Base-by-base conservation (phyloP, 2,329 filamentous ascomycete species). In the Fusarium keratoplasticum region DNA sequence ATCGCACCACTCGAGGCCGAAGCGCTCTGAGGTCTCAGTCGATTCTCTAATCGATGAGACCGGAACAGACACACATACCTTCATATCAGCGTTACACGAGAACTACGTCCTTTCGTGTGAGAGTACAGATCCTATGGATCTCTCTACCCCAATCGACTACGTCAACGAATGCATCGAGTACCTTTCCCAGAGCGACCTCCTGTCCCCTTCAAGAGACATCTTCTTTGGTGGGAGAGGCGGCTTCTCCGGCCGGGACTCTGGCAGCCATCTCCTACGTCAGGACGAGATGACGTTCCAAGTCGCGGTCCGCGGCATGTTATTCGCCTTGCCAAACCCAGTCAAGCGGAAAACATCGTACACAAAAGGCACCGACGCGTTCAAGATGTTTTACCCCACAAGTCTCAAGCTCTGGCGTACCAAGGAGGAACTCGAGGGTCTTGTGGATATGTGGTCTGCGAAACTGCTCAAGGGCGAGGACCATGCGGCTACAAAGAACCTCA, bases 251-350 rank as follows among this genome's bases (percentile, higher is more conserved):
- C 86, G 83, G 84, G 87, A 92, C 81, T 86, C 88, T 1, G 89
- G 89, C 22, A 90, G 91, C 62, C 96, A 98, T 70, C 88, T 92
- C 16, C 84, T 98, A 11, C 92, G 95, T 8, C 96, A 98, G 82
- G 95, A 98, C 72, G 96, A 99, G 80, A 95, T 99, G 80, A 92
- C 93, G 27, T 98, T 98, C 74, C 94, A 99, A 74, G 92, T 96
- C 20, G 95, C 95, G 6, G 94, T 97, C 0, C 91, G 95, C 14
- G 96, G 96, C 1, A 84, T 98, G 59, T 83, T 98, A 0, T 97
- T 97, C 80, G 92, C 91, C 11, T 87, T 99, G 3, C 96, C 96
- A 2, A 90, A 90, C 76, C 96, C 96, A 0, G 96, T 99, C 11
- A 96, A 94, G 80, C 89, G 91, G n/a, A 88, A 87, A 87, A 81